phyloP scores from a whole-genome alignment of 768 basidiomycete species.

The Psilocybe tampanensis region DNA sequence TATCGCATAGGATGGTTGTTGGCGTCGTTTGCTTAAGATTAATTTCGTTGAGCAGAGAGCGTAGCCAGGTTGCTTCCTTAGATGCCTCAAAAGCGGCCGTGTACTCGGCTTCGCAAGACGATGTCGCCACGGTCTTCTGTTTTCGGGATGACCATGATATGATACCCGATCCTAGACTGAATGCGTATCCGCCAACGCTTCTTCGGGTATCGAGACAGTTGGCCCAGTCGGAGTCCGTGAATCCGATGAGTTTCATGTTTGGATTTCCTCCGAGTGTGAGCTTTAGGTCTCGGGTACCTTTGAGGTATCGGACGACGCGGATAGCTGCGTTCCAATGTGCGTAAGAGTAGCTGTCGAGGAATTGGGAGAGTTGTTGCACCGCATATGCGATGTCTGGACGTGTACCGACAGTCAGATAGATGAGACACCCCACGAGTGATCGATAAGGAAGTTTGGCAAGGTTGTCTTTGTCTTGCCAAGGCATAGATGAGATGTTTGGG shows the following conservation, averaged over 20 bases:
- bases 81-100: constrained; percentile 35
- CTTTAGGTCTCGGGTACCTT: constrained; percentile 18
- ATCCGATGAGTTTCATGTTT: constrained; percentile 21
- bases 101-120: constrained; percentile 45
- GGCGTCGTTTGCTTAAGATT: not conserved
- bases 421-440: constrained; percentile 18
- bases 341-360: constrained; percentile 24
- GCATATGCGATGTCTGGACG: not conserved
- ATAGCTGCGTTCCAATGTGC: constrained; percentile 31
- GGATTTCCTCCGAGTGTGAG: constrained; percentile 15
- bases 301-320: constrained; percentile 20
- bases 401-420: constrained; percentile 13
- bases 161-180: constrained; percentile 22
- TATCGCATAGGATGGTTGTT: constrained; percentile 31
- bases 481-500: not conserved
- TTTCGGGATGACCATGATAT: constrained; percentile 35
- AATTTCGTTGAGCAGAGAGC: constrained; percentile 11
- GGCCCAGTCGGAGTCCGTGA: constrained; percentile 28
- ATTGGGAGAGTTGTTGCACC: constrained; percentile 24
- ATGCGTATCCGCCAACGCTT: constrained; percentile 25
- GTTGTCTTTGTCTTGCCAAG: constrained; percentile 1
- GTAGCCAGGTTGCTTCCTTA: constrained; percentile 23
- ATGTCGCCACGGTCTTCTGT: constrained; percentile 33
- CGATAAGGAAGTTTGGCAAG: constrained; percentile 18
- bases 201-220: constrained; percentile 24